These are phyloP conservation scores for Blastobotrys illinoisensis DNA, from an alignment of 1,139 yeast genomes.

Conservation along the genomic window DNA sequence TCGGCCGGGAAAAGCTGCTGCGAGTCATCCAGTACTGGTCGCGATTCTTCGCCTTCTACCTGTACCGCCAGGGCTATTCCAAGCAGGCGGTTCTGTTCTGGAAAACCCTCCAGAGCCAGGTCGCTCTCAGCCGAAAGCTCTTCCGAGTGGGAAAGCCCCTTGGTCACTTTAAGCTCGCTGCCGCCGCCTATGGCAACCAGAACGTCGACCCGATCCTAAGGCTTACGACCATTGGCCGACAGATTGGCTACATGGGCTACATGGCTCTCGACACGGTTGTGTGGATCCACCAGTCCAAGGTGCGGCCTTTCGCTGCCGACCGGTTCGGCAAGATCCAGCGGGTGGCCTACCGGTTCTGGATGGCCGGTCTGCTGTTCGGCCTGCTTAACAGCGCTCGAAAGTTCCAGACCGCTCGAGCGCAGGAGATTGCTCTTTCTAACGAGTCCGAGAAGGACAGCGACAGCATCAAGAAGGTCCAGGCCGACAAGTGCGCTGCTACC, in stretches of 20 bases:
- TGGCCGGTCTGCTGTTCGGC: constrained; percentile 62
- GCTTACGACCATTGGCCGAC: constrained; percentile 55
- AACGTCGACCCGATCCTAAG: constrained; percentile 60
- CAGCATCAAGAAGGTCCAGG: constrained; percentile 34
- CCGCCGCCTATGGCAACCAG: constrained; percentile 65
- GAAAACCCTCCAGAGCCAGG: constrained; percentile 50
- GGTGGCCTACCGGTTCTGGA: constrained; percentile 62
- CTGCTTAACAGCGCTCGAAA: constrained; percentile 52
- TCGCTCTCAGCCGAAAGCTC: constrained; percentile 73
- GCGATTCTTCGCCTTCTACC: constrained; percentile 62
- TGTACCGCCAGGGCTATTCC: constrained; percentile 55
- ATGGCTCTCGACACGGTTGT: constrained; percentile 67
- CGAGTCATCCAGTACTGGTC: constrained; percentile 79
- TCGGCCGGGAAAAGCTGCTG: constrained; percentile 71
- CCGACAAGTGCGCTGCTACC: constrained; percentile 43
- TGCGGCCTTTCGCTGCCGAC: constrained; percentile 24
- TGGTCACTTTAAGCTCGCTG: constrained; percentile 64
- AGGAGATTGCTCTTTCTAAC: constrained; percentile 32
- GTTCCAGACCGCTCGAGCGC: constrained; percentile 36
- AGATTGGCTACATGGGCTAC: constrained; percentile 70
- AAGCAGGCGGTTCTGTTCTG: constrained; percentile 46
- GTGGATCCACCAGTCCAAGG: constrained; percentile 50
- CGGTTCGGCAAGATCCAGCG: constrained; percentile 24
- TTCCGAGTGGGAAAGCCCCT: constrained; percentile 83
- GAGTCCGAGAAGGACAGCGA: constrained; percentile 37